phyloP scores from a whole-genome alignment of 257 asterid species.

The Gynochthodes officinalis region DNA sequence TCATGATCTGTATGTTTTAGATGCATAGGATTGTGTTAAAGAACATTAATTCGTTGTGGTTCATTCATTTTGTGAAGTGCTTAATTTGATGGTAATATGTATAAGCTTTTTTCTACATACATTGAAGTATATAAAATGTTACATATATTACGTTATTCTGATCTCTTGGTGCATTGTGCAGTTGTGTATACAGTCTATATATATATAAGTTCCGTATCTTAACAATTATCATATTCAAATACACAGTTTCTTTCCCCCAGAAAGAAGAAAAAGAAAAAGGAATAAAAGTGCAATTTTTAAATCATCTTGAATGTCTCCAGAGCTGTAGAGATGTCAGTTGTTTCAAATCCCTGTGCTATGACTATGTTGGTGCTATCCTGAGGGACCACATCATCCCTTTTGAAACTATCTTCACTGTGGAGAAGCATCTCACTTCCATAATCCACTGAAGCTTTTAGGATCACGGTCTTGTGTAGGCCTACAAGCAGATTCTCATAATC shows the following conservation, averaged over 20 bases:
- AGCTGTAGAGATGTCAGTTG: conserved; percentile 43
- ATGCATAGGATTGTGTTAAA: neutral
- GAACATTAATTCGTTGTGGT: neutral
- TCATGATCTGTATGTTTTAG: neutral
- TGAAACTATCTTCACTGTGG: conserved; percentile 36
- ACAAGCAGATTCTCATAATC: conserved; percentile 53
- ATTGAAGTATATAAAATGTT: neutral
- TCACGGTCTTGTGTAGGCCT: conserved; percentile 60
- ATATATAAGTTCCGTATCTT: neutral
- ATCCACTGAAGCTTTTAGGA: conserved; percentile 46
- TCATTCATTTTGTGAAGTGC: neutral
- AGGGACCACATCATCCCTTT: conserved; percentile 31
- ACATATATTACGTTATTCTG: neutral
- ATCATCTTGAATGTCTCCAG: conserved; percentile 37
- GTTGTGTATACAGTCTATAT: neutral
- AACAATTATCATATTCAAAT: conserved; percentile 8
- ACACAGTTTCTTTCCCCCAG: neutral
- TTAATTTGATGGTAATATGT: neutral
- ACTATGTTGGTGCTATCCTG: conserved; percentile 34
- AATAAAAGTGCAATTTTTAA: conserved; percentile 18
- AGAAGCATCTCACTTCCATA: conserved; percentile 41
- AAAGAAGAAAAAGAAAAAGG: neutral
- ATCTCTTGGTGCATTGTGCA: conserved; percentile 13
- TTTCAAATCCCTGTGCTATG: conserved; percentile 44
- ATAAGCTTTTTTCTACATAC: neutral